A percentile compares a stretch with the other conserved stretches of the same genome.
phyloP scores from a whole-genome alignment of 345 rosid genomes.

The Kernera saxatilis region DNA sequence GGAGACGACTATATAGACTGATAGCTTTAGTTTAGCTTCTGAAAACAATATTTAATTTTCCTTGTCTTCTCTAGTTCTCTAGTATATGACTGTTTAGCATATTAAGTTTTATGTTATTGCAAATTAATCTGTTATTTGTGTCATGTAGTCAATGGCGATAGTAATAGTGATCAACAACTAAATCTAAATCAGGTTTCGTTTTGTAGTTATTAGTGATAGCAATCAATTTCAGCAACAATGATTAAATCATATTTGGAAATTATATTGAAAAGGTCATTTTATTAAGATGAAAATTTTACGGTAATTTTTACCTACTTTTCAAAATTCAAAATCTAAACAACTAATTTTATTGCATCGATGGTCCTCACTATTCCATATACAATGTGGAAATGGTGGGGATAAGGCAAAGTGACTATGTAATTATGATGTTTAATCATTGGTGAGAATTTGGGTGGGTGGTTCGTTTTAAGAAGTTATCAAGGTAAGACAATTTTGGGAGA shows the following conservation, averaged over 20 bases:
- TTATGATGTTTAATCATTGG: conserved; percentile 13
- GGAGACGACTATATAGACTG: background rate
- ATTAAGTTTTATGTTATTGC: background rate
- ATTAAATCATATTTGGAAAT: too few relatives aligned
- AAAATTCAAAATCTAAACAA: conserved; percentile 4
- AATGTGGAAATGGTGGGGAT: conserved; percentile 20
- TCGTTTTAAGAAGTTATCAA: background rate
- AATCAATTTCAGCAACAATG: too few relatives aligned
- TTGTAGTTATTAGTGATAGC: too few relatives aligned
- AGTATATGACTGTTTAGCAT: background rate
- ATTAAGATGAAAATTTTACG: background rate
- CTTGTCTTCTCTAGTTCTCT: background rate
- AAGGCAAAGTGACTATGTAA: conserved; percentile 20
- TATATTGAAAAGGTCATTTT: background rate
- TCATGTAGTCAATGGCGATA: too few relatives aligned
- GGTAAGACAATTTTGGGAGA: background rate
- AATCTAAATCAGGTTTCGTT: too few relatives aligned
- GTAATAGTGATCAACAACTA: too few relatives aligned
- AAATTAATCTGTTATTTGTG: too few relatives aligned
- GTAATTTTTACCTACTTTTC: background rate
- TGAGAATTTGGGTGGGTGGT: background rate
- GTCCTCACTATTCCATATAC: conserved; percentile 23
- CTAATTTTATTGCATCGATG: conserved; percentile 1
- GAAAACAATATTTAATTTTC: background rate
- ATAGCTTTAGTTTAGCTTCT: background rate